A percentile compares a stretch with the other conserved stretches of the same genome.
Evolutionary conservation across 805 yeast genomes (phyloP).

Genomic region (Candida pseudofarinosa): DNA sequence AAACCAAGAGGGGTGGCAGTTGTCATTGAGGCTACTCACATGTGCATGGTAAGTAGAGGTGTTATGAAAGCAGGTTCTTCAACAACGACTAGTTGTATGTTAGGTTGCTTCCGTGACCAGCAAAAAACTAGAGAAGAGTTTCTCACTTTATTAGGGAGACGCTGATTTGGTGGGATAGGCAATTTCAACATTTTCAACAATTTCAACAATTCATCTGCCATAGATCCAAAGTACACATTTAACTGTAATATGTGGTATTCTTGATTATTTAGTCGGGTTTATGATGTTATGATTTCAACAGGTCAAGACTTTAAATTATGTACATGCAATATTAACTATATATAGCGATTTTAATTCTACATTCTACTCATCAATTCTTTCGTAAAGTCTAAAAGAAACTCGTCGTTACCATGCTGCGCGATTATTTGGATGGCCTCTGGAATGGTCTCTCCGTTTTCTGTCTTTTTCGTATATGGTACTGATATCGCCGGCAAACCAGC

Average conservation of each 20-base stretch:
- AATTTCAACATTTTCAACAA: background rate
- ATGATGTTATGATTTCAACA: slow-evolving; percentile 31
- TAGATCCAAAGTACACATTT: slow-evolving; percentile 5
- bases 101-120: slow-evolving; percentile 90
- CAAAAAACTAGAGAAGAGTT: slow-evolving; percentile 97
- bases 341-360: background rate
- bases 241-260: background rate
- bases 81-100: slow-evolving; percentile 94
- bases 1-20: slow-evolving; percentile 98
- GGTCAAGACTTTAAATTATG: slow-evolving; percentile 13
- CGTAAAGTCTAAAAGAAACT: slow-evolving; percentile 45
- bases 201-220: slow-evolving; percentile 2
- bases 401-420: slow-evolving; percentile 86
- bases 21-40: slow-evolving; percentile 94
- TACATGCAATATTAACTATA: slow-evolving; percentile 1
- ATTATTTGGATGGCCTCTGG: slow-evolving; percentile 73
- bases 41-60: slow-evolving; percentile 99
- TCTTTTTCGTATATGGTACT: slow-evolving; percentile 51
- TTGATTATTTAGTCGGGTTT: slow-evolving; percentile 9
- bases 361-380: slow-evolving; percentile 5
- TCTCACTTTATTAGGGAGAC: slow-evolving; percentile 70
- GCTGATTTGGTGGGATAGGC: slow-evolving; percentile 20
- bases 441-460: slow-evolving; percentile 7
- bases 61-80: slow-evolving; percentile 92
- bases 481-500: slow-evolving; percentile 88